Base-by-base conservation (phyloP, 192 early-diverging fungal genomes). In the Backusella mclennaniae region DNA sequence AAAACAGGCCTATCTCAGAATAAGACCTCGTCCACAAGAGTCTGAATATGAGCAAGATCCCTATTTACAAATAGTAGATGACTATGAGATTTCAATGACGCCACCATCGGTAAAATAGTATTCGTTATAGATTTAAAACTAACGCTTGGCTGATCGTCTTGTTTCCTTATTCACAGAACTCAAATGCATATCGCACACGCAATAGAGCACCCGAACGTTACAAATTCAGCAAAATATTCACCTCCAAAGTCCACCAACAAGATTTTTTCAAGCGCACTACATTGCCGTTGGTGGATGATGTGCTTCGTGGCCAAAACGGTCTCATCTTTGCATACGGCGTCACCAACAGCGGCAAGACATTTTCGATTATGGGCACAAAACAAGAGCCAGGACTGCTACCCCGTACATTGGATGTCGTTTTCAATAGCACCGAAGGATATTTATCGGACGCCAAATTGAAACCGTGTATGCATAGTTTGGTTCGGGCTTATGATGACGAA, bases 281-380 rank as follows among this genome's bases (percentile, higher is more conserved):
- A 6, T 35, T 89, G 21, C 91, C 91, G 0, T 84, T 91, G 11
- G 75, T 93, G 11, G 66, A 74, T 15, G 86, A 91, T 29, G 72
- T 90, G 7, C 80, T 92, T 14, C 52, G 72, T 2, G 89, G 91
- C 3, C 87, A 87, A 71, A 90, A 93, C 67, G 87, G 85, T 33
- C 76, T 92, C 31, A 39, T 94, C 52, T 93, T 94, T 78, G 84
- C 91, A 3, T 93, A 93, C 67, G 92, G 93, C 3, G 86, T 88
- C 35, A 92, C 89, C 12, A 90, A 92, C 69, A 90, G 89, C 26
- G 93, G 92, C 46, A 93, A 93, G 73, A 91, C 92, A 1, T 87
- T 90, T 66, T 88, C 90, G 1, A 88, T 92, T 72, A 87, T 90
- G 76, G 91, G 91, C 1, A 86, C 75, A 6, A 41, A 74, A 21